A percentile compares a stretch with the other conserved stretches of the same genome.
phyloP scores from a whole-genome alignment of 2,329 filamentous ascomycete species.

The Colletotrichum eleusines region DNA sequence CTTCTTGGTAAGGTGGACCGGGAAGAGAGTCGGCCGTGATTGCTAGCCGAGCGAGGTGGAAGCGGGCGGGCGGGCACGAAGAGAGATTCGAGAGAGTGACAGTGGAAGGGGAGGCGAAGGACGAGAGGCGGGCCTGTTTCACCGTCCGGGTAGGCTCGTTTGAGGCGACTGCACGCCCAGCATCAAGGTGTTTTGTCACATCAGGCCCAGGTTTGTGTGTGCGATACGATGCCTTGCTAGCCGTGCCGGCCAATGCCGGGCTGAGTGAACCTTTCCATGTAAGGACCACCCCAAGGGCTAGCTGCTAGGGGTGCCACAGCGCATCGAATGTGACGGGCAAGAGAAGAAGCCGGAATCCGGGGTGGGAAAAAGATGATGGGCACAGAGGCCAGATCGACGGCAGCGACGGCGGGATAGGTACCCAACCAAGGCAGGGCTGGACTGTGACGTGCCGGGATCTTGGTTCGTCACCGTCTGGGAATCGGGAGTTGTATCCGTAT shows the following conservation, averaged over 20 bases:
- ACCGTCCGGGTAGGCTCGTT: slow-evolving; percentile 33
- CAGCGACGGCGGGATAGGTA: too few species aligned
- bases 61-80: background rate
- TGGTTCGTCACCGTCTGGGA: background rate
- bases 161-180: slow-evolving; percentile 40
- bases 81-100: background rate
- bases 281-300: too few species aligned
- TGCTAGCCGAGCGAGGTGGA: background rate
- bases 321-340: too few species aligned
- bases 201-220: background rate
- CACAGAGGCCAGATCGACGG: too few species aligned
- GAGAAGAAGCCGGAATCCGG: slow-evolving; percentile 32
- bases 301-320: too few species aligned
- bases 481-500: background rate
- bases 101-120: slow-evolving; percentile 1
- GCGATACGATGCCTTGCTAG: slow-evolving; percentile 4
- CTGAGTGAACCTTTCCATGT: background rate
- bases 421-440: too few species aligned
- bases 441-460: background rate
- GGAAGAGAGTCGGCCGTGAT: slow-evolving; percentile 31
- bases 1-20: slow-evolving; percentile 34
- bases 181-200: slow-evolving; percentile 13
- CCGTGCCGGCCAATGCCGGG: slow-evolving; percentile 27
- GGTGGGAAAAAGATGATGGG: background rate
- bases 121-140: slow-evolving; percentile 33